phyloP scores from a whole-genome alignment of 352 stramenopile genomes.

The Globisporangium echinulatum region DNA sequence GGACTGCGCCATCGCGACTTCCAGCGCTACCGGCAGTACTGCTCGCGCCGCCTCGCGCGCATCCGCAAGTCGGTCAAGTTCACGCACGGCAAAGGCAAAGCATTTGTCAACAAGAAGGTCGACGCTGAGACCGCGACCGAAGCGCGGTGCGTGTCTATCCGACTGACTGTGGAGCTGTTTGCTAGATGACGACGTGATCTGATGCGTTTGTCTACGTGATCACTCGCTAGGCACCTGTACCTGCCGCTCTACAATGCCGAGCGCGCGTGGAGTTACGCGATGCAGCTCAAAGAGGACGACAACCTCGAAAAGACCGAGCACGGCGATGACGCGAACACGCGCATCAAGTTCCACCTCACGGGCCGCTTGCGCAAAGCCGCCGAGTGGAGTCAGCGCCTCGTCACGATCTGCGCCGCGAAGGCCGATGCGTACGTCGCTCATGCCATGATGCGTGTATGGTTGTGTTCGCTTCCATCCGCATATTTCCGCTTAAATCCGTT shows the following conservation, averaged over 20 bases:
- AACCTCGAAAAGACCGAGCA: constrained; percentile 84
- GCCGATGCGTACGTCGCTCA: constrained; percentile 61
- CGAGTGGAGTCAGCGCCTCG: constrained; percentile 83
- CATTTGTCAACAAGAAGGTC: constrained; percentile 80
- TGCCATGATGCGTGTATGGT: too few species aligned
- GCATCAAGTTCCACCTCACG: constrained; percentile 87
- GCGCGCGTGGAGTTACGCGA: constrained; percentile 87
- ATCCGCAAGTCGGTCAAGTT: constrained; percentile 88
- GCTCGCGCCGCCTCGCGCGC: constrained; percentile 73
- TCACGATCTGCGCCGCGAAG: constrained; percentile 60
- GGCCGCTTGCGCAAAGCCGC: constrained; percentile 82
- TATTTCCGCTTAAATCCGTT: background rate
- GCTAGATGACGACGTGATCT: too few species aligned
- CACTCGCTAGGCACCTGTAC: constrained; percentile 49
- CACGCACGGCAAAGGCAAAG: constrained; percentile 82
- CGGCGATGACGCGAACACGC: constrained; percentile 78
- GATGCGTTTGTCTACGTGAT: too few species aligned
- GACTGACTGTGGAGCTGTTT: too few species aligned
- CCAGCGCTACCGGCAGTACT: constrained; percentile 90
- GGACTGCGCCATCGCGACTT: constrained; percentile 88
- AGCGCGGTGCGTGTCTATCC: constrained; percentile 25
- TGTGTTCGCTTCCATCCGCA: background rate
- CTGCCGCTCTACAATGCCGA: constrained; percentile 88
- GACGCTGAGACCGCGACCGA: constrained; percentile 70
- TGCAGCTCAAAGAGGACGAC: constrained; percentile 88